These are phyloP conservation scores for Metschnikowia borealis DNA, from an alignment of 805 yeast genomes.

Conservation along the genomic window DNA sequence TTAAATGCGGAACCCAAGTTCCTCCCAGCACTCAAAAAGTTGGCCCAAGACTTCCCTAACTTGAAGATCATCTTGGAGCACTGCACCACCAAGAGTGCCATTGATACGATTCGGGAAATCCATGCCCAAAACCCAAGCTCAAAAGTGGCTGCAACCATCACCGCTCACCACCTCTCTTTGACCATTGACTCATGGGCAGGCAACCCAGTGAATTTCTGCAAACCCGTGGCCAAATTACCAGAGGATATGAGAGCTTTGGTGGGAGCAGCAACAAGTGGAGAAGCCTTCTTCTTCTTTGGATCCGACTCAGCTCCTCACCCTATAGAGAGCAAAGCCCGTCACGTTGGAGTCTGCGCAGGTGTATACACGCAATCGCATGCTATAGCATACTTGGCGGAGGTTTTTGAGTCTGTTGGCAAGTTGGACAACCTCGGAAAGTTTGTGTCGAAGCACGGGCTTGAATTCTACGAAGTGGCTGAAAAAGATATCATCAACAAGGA, in stretches of 20 bases:
- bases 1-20: conserved; percentile 92
- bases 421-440: conserved; percentile 67
- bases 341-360: conserved; percentile 93
- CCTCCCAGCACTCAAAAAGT: conserved; percentile 77
- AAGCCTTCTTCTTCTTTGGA: conserved; percentile 92
- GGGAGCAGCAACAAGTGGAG: conserved; percentile 86
- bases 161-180: conserved; percentile 89
- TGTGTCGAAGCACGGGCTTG: conserved; percentile 69
- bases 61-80: conserved; percentile 88
- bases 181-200: conserved; percentile 98
- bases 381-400: conserved; percentile 78
- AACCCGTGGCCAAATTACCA: conserved; percentile 96
- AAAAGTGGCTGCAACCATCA: conserved; percentile 84
- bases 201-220: conserved; percentile 89
- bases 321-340: conserved; percentile 67
- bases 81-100: conserved; percentile 88
- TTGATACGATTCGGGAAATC: conserved; percentile 68
- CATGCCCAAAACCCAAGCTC: conserved; percentile 26
- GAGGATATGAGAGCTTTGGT: conserved; percentile 76
- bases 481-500: conserved; percentile 40
- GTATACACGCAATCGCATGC: conserved; percentile 88
- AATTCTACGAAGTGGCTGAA: conserved; percentile 59
- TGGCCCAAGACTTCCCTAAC: conserved; percentile 80
- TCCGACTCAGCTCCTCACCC: conserved; percentile 99
- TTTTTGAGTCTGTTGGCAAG: conserved; percentile 64